Base-by-base conservation (phyloP, 176 grass and related monocot genomes). In the Zoysia pacifica region DNA sequence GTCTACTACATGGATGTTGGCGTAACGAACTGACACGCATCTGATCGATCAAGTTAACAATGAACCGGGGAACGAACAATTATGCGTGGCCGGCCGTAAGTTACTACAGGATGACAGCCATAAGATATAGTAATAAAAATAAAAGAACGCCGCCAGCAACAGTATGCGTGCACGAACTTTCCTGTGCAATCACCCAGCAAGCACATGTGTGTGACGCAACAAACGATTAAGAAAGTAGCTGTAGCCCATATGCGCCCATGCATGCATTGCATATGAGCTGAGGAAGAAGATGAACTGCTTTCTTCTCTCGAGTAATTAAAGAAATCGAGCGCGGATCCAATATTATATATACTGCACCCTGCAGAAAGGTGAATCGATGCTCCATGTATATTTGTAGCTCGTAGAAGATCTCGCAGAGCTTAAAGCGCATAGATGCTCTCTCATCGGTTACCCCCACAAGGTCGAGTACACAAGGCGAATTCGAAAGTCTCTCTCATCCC, bases 291-390 rank as follows among this genome's bases (percentile, higher is more conserved):
- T 67, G 53, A 81, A 9, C 48, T 72, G 42, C 38, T 67, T 78
- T 19, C 43, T 63, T 16, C 60, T 75, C 46, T 28, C 28, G 0
- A 0, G 28, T 28, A 44, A 20, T 5, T 16, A 64, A 76, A 81
- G 47, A 62, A 46, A 71, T 64, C 54, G 28, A 28, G 28, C 28
- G 38, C 0, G 47, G 18, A 41, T 63, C 73, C 66, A 43, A 74
- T 62, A 63, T 53, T 11, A 28, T 68, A 69, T 11, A 28, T 68
- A 69, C 39, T 51, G 36, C 53, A 69, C 54, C 41, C 52, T 11
- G 63, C 28, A 28, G 28, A 81, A 75, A 75, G 44, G 36, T n/a
- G 77, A 55, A 68, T 74, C 67, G 63, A 62, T 69, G 70, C 80
- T 28, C 28, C 28, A 28, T 28, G 28, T 28, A 28, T 28, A 28